These are phyloP conservation scores for Pythium aristosporum DNA, from an alignment of 352 stramenopile genomes.

Conservation along the genomic window DNA sequence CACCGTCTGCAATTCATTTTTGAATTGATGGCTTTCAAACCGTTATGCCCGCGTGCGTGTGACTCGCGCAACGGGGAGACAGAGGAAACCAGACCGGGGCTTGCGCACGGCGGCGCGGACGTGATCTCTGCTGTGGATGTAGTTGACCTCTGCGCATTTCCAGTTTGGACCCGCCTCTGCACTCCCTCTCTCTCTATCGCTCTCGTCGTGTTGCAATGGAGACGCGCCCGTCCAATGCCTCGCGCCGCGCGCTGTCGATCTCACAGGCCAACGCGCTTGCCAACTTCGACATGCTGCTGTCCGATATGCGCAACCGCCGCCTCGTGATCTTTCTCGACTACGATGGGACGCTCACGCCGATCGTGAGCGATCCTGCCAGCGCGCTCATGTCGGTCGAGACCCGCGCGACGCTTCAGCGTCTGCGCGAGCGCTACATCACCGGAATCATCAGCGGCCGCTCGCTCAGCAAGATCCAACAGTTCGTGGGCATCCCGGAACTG, in stretches of 20 bases:
- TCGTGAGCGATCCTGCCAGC: conserved; percentile 84
- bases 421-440: conserved; percentile 80
- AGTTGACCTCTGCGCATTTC: not conserved
- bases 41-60: conserved; percentile 12
- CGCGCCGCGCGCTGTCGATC: conserved; percentile 51
- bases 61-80: not conserved
- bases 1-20: conserved; percentile 22
- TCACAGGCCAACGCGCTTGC: conserved; percentile 70
- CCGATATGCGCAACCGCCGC: conserved; percentile 49
- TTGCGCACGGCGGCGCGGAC: too few relatives aligned
- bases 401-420: conserved; percentile 70
- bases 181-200: not conserved
- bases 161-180: not conserved
- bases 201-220: not conserved
- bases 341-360: conserved; percentile 88
- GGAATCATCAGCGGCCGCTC: conserved; percentile 86
- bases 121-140: not conserved
- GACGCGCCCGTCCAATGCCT: not conserved
- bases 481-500: conserved; percentile 84
- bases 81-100: not conserved
- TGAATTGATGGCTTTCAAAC: conserved; percentile 17
- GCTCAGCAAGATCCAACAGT: conserved; percentile 87
- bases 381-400: conserved; percentile 67
- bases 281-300: conserved; percentile 62
- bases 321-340: conserved; percentile 90